Evolutionary conservation across 148 eudicot species (phyloP).

Genomic region (Limonium bicolor): DNA sequence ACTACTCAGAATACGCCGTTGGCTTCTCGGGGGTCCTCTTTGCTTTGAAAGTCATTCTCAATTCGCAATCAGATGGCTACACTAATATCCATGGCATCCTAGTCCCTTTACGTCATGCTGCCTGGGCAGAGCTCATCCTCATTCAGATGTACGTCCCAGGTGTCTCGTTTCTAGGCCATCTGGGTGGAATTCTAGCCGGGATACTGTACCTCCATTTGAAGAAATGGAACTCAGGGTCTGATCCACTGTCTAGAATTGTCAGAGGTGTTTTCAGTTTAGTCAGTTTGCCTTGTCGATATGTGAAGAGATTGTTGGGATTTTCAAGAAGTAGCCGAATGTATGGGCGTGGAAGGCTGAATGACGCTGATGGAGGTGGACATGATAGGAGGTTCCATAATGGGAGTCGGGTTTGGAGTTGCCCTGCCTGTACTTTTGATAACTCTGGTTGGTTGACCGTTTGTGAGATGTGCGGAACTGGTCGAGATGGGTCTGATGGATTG

Average conservation of each 20-base stretch:
- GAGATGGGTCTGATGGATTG: conserved; percentile 16
- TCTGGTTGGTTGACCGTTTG: conserved; percentile 36
- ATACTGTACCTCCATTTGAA: conserved; percentile 40
- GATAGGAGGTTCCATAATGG: conserved; percentile 6
- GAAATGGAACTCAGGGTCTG: conserved; percentile 27
- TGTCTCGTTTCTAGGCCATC: conserved; percentile 85
- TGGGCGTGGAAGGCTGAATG: conserved; percentile 44
- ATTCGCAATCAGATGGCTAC: conserved; percentile 60
- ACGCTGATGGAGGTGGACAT: conserved; percentile 9
- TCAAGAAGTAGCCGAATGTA: conserved; percentile 10
- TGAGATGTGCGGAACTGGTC: conserved; percentile 72
- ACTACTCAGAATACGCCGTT: conserved; percentile 65
- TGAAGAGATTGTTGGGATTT: conserved; percentile 16
- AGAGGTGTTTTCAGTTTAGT: conserved; percentile 22
- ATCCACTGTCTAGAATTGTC: conserved; percentile 26
- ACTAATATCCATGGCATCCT: conserved; percentile 48
- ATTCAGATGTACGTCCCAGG: conserved; percentile 74
- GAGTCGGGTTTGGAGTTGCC: conserved; percentile 52
- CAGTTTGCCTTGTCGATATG: conserved; percentile 38
- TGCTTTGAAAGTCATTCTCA: conserved; percentile 88
- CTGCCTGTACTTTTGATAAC: conserved; percentile 69
- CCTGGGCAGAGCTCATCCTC: conserved; percentile 83
- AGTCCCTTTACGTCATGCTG: conserved; percentile 62
- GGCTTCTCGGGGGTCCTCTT: conserved; percentile 94
- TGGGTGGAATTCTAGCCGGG: conserved; percentile 89